A percentile compares a stretch with the other conserved stretches of the same genome.
Evolutionary conservation across 1,284 basidiomycete species (phyloP).

Genomic region (Phaffia rhodozyma): DNA sequence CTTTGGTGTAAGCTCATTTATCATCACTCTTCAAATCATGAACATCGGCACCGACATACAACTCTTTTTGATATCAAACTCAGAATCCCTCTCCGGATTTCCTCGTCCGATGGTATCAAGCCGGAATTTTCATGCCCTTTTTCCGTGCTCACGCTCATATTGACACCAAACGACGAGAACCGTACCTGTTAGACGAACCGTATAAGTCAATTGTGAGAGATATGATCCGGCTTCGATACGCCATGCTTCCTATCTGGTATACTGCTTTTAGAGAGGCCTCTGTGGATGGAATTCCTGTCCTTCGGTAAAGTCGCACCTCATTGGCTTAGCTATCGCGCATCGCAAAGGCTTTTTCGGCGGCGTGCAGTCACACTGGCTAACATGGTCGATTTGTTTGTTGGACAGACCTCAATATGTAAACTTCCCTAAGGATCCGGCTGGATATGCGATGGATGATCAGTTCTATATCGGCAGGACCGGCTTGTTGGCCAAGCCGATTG

Average conservation of each 20-base stretch:
- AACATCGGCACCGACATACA: not conserved
- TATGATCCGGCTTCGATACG: slow-evolving; percentile 71
- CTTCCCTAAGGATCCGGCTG: slow-evolving; percentile 75
- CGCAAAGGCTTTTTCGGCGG: not conserved
- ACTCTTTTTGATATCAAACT: not conserved
- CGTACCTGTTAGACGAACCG: slow-evolving; percentile 82
- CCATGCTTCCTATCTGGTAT: slow-evolving; percentile 87
- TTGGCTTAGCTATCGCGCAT: not conserved
- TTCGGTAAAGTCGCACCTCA: slow-evolving; percentile 45
- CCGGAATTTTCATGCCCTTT: slow-evolving; percentile 90
- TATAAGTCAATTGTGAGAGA: slow-evolving; percentile 70
- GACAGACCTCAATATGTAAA: slow-evolving; percentile 79
- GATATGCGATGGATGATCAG: slow-evolving; percentile 85
- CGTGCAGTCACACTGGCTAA: not conserved
- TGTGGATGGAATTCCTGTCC: slow-evolving; percentile 62
- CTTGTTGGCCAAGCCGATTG: slow-evolving; percentile 84
- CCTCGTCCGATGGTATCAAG: slow-evolving; percentile 94
- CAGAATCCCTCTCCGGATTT: slow-evolving; percentile 80
- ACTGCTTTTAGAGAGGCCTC: slow-evolving; percentile 84
- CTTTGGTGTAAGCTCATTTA: slow-evolving; percentile 50
- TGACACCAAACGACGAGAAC: slow-evolving; percentile 94
- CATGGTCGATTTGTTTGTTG: not conserved
- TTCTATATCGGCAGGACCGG: slow-evolving; percentile 84
- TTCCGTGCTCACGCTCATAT: slow-evolving; percentile 97
- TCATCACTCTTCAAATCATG: not conserved